Base-by-base conservation (phyloP, 306 rosid genomes). In the Oemleria cerasiformis region DNA sequence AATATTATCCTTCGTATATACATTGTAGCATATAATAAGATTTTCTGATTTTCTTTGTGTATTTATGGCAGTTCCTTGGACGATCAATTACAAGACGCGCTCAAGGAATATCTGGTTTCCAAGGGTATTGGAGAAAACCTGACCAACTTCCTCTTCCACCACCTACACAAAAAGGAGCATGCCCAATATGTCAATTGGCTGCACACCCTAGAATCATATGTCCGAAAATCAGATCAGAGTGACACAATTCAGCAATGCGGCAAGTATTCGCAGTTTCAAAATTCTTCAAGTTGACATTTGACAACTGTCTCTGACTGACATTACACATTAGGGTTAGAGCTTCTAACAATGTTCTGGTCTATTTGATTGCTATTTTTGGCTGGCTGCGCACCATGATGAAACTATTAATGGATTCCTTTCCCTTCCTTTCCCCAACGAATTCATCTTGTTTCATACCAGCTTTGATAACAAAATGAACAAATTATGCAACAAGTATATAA, bases 101-200 rank as follows among this genome's bases (percentile, higher is more conserved):
- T 93, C 58, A 83, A 83, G 83, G 79, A 80, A 51, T 90, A 87
- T 78, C 78, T 90, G 71, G 76, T 64, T 48, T 64, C 84, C 74
- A 88, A 81, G 77, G 98, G 97, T 34, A 74, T 93, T 64, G 87
- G 86, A 41, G 81, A 73, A 70, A 78, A 60, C 80, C 81, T 93
- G 30, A 88, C 84, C 40, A 83, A 77, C 73, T 91, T 88, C 78
- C 92, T 93, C 76, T 77, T 87, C 53, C 81, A 71, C 79, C 82
- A 87, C 80, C 79, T 87, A 9, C 92, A 86, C 74, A 81, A 65
- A 67, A 87, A 84, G 71, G 96, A 90, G 84, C 92, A 88, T 61
- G 79, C 67, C 48, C 96, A 88, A 41, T 93, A 93, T 39, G 70
- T 86, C 68, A 84, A 88, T 70, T 93, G 98, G 98, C 78, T 90